These are phyloP conservation scores for Dimargaris cristalligena DNA, from an alignment of 192 early-diverging fungal genomes.

Conservation along the genomic window DNA sequence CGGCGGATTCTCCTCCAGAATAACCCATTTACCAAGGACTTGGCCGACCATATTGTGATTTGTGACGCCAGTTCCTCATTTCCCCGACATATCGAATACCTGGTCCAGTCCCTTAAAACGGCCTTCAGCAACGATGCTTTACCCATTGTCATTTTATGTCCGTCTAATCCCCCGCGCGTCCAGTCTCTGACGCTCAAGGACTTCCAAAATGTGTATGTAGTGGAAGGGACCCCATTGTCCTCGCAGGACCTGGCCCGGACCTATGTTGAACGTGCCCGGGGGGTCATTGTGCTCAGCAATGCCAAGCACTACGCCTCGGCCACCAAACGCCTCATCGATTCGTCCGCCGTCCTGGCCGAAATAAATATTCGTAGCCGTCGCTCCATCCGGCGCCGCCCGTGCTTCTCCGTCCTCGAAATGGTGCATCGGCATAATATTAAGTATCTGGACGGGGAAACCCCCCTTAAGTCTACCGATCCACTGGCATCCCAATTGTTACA, in stretches of 20 bases:
- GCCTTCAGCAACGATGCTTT: slow-evolving; percentile 22
- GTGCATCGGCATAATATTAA: slow-evolving; percentile 22
- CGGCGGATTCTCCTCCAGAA: background rate
- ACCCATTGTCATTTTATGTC: slow-evolving; percentile 21
- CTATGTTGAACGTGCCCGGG: slow-evolving; percentile 18
- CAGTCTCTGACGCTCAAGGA: slow-evolving; percentile 12
- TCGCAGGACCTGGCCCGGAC: slow-evolving; percentile 21
- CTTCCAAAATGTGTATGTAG: slow-evolving; percentile 19
- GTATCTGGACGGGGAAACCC: slow-evolving; percentile 23
- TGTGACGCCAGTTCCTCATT: slow-evolving; percentile 22
- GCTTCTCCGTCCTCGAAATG: slow-evolving; percentile 26
- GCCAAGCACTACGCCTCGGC: slow-evolving; percentile 5
- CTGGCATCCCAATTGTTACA: slow-evolving; percentile 13
- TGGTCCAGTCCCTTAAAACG: slow-evolving; percentile 21
- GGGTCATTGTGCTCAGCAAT: slow-evolving; percentile 22
- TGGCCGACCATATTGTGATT: slow-evolving; percentile 22
- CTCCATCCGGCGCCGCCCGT: too few relatives aligned
- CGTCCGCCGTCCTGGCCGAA: slow-evolving; percentile 23
- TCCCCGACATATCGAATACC: slow-evolving; percentile 26
- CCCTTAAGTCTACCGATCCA: slow-evolving; percentile 13
- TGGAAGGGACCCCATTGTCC: slow-evolving; percentile 24
- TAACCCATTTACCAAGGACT: slow-evolving; percentile 13
- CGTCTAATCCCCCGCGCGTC: slow-evolving; percentile 12
- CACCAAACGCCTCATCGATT: slow-evolving; percentile 14
- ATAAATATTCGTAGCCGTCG: slow-evolving; percentile 25